phyloP scores from a whole-genome alignment of 192 early-diverging fungal genomes.

The Dispira simplex region DNA sequence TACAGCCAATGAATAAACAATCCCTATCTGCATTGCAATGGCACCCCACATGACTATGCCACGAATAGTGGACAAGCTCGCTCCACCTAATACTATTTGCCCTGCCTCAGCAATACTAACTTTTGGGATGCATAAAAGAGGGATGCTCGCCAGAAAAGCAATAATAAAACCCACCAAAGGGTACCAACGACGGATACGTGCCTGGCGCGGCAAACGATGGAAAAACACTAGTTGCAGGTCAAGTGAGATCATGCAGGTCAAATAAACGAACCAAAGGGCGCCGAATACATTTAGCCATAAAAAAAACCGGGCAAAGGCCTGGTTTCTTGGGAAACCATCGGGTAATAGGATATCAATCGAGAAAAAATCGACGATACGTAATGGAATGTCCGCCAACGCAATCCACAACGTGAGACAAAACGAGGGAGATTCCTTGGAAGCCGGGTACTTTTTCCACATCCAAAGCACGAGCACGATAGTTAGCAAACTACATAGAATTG shows the following conservation, averaged over 20 bases:
- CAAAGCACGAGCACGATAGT: background rate
- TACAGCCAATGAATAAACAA: background rate
- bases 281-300: conserved; percentile 3
- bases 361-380: conserved; percentile 1
- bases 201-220: conserved; percentile 6
- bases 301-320: background rate
- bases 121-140: background rate
- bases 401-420: conserved; percentile 7
- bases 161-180: background rate
- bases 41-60: background rate
- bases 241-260: conserved; percentile 6
- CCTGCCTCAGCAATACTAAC: background rate
- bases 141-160: background rate
- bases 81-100: background rate
- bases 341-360: background rate
- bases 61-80: too few species aligned
- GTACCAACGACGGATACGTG: conserved; percentile 7
- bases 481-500: conserved; percentile 3
- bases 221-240: conserved; percentile 7
- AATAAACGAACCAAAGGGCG: conserved; percentile 4
- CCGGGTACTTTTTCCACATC: conserved; percentile 7
- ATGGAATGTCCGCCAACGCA: background rate
- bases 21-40: background rate
- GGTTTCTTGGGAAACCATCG: background rate
- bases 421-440: conserved; percentile 6